Base-by-base conservation (phyloP, 129 eudicot species). In the Artemisia annua region DNA sequence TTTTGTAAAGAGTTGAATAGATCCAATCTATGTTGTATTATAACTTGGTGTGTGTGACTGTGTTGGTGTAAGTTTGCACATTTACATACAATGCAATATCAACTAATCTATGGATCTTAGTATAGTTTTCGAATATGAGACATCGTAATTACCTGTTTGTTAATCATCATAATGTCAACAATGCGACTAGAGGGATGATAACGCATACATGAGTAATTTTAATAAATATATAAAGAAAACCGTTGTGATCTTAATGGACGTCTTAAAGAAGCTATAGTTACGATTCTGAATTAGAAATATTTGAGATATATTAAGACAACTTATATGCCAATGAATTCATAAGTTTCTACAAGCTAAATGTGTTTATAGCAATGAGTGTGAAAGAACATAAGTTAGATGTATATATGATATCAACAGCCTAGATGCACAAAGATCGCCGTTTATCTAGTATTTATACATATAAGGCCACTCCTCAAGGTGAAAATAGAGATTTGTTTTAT, bases 1-100 rank as follows among this genome's bases (percentile, higher is more conserved):
- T 72, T 78, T 78, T 78, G 77, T 78, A 76, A 68, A 76, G 75
- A 76, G 69, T 17, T 58, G 66, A 76, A 58, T 59, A 48, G 11
- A 22, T 59, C 72, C 22, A 12, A 12, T 65, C 52, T 53, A 48
- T 73, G 19, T 39, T 74, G 52, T 20, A 73, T 50, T 63, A 62
- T 63, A 7, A 35, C 44, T 32, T 63, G 43, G 1, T 13, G 30
- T 56, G 75, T 55, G 75, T 55, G 39, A 17, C 58, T 67, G 63
- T 68, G 56, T 32, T 53, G 63, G 49, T 69, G 28, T 48, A 11
- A 32, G 5, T 55, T 70, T 70, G 39, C 54, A 59, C 54, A 63
- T 16, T 69, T 53, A 30, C 63, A n/a, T 54, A 6, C 22, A 52
- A n/a, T 0, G 48, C 24, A 63, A 15, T 20, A 60, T n/a, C 68